Evolutionary conservation across 225 moss, liverwort and hornwort species (phyloP), one percentile per base, ranked within the genome.

Genomic region (Takakia lepidozioides): DNA sequence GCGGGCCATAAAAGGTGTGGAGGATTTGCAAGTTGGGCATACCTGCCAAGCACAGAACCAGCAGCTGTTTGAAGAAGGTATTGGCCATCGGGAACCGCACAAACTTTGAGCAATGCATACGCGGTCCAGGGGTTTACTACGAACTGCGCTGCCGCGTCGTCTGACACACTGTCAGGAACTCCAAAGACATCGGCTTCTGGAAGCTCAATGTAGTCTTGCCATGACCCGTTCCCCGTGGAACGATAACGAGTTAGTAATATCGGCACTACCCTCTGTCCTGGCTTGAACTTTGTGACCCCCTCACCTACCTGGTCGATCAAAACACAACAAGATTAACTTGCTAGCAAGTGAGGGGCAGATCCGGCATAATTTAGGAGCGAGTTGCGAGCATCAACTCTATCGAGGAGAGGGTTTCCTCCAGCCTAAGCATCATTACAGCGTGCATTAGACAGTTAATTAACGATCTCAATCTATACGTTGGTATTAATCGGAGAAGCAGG

Each of bases 221-320:
- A 62, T 27, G 62, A 44, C 1, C 62, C 62, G 3, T 53, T 15
- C 3, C 52, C 62, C 0, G 23, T 8, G 6, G 14, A 3, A 3
- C 34, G 30, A 3, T 7, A 19, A 44, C 54, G 43, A 42, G 43
- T 15, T 9, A 68, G 20, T 34, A 68, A 58, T 5, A 64, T 63
- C 13, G 52, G 46, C 2, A 64, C 68, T 47, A n/a, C n/a, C n/a
- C 73, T 63, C 16, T 64, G 64, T 3, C 51, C 48, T 16, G 3
- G 21, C 28, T 63, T 64, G 10, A 74, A 27, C n/a, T 45, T 56
- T 2, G 52, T 59, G 44, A 74, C 73, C n/a, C 68, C 68, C 49
- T 63, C 13, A 19, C 68, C 73, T 24, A 74, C 45, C 73, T 74
- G 46, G 27, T 28, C 3, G 21, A 7, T 43, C 42, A 8, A 1